Conservation (phyloP, 1,139 yeast genomes). For the Yamadazyma epiphylla region DNA sequence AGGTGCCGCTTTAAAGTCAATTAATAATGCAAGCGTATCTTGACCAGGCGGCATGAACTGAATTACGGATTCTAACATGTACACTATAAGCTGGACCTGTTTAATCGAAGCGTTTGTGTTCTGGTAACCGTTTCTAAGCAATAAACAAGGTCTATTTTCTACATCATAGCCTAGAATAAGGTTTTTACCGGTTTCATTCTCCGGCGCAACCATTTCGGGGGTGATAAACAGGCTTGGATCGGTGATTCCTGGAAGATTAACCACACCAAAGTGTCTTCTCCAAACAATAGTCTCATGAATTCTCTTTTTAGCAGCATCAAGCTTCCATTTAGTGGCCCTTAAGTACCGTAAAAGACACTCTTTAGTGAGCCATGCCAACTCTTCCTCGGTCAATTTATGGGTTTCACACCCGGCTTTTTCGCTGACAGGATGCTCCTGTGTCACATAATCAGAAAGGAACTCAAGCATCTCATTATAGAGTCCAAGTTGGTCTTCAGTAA, state of each 20-base stretch:
- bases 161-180: constrained; percentile 86
- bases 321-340: constrained; percentile 88
- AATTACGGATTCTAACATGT: constrained; percentile 83
- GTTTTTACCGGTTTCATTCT: constrained; percentile 86
- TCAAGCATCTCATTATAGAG: constrained; percentile 24
- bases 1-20: constrained; percentile 75
- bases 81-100: constrained; percentile 92
- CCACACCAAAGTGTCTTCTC: constrained; percentile 90
- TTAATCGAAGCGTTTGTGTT: constrained; percentile 82
- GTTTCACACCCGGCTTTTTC: constrained; percentile 18
- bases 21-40: constrained; percentile 82
- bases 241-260: constrained; percentile 45
- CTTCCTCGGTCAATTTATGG: constrained; percentile 41
- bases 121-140: constrained; percentile 88
- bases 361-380: constrained; percentile 85
- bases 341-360: constrained; percentile 86
- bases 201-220: constrained; percentile 60
- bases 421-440: constrained; percentile 20
- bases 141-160: constrained; percentile 84
- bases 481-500: constrained; percentile 25
- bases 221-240: constrained; percentile 46
- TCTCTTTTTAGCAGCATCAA: constrained; percentile 66
- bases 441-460: constrained; percentile 20
- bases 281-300: constrained; percentile 75
- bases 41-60: constrained; percentile 96